These are phyloP conservation scores for Hibiscus trionum DNA, from an alignment of 345 rosid species.

Conservation along the genomic window DNA sequence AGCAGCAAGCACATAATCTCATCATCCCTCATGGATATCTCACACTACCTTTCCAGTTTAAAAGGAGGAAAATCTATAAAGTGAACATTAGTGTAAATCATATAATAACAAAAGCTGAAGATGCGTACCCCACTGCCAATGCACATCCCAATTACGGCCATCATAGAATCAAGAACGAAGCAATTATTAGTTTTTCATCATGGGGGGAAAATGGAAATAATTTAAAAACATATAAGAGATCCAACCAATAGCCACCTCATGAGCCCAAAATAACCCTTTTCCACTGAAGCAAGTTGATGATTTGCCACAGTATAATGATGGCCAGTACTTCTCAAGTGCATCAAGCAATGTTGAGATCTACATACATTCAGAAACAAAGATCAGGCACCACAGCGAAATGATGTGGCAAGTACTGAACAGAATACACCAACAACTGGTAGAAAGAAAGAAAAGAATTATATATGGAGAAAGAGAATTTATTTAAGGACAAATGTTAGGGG, in stretches of 20 bases:
- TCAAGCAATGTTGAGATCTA: slow-evolving; percentile 60
- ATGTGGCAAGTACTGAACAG: neutral
- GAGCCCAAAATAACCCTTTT: slow-evolving; percentile 74
- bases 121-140: slow-evolving; percentile 82
- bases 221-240: slow-evolving; percentile 2
- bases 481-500: neutral
- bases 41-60: neutral
- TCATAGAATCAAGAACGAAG: slow-evolving; percentile 26
- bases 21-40: neutral
- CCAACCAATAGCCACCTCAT: slow-evolving; percentile 47
- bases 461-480: neutral
- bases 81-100: neutral
- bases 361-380: slow-evolving; percentile 5
- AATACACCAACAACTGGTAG: neutral
- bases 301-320: slow-evolving; percentile 57
- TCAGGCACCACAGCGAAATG: neutral
- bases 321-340: slow-evolving; percentile 66
- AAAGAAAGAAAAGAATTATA: neutral
- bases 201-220: neutral
- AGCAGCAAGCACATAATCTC: neutral
- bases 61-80: slow-evolving; percentile 3
- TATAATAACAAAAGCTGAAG: slow-evolving; percentile 19
- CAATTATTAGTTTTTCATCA: slow-evolving; percentile 28
- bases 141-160: slow-evolving; percentile 25
- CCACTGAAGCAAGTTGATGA: slow-evolving; percentile 56